A percentile compares a stretch with the other conserved stretches of the same genome.
Evolutionary conservation across 2,329 filamentous ascomycete genomes (phyloP).

Genomic region (Neonectria faginata): DNA sequence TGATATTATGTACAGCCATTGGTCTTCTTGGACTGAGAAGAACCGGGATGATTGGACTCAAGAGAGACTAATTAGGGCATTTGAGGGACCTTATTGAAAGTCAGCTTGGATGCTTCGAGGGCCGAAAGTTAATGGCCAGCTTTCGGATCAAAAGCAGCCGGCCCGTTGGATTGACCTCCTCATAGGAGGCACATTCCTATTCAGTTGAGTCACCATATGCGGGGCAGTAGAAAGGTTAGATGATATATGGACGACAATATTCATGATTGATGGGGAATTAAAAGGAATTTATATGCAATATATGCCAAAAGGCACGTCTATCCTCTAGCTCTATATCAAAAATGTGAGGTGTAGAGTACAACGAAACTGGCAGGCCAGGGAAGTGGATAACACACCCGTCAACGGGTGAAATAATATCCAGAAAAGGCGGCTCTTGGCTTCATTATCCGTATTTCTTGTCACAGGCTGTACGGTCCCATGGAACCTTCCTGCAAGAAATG

Average conservation of each 20-base stretch:
- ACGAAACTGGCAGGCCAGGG: background rate
- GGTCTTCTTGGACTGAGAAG: conserved; percentile 55
- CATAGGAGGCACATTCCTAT: background rate
- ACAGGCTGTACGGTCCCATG: background rate
- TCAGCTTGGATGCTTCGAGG: background rate
- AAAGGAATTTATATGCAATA: background rate
- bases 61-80: conserved; percentile 49
- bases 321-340: background rate
- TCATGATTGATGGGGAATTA: background rate
- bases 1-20: conserved; percentile 55
- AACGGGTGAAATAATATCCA: background rate
- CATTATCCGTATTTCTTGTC: background rate
- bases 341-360: background rate
- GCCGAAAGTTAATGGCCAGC: background rate
- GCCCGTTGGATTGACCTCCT: background rate
- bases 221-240: background rate
- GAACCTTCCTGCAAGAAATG: conserved; percentile 2
- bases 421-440: conserved; percentile 3
- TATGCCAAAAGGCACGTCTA: background rate
- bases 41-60: conserved; percentile 60
- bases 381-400: background rate
- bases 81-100: background rate
- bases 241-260: background rate
- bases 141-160: too few species aligned
- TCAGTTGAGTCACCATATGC: background rate